Evolutionary conservation across 2,329 filamentous ascomycete species (phyloP).

Genomic region (Emericellopsis atlantica): DNA sequence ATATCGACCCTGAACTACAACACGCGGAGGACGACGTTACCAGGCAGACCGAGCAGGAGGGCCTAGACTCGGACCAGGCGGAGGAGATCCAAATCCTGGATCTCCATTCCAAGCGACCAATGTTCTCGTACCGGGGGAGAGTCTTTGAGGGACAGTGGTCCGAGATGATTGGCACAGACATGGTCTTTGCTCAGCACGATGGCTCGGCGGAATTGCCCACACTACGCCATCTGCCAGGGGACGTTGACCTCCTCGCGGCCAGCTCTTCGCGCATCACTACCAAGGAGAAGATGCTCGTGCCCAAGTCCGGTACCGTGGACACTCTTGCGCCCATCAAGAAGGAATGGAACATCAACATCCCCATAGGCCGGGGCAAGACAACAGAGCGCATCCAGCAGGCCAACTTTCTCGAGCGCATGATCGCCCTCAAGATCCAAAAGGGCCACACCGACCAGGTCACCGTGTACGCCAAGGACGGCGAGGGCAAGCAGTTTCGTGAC

Average conservation of each 20-base stretch:
- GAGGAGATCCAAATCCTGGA: conserved; percentile 67
- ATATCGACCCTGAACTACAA: too few relatives aligned
- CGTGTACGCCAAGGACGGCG: conserved; percentile 35
- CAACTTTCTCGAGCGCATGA: conserved; percentile 53
- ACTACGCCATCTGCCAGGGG: conserved; percentile 37
- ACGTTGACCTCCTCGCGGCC: conserved; percentile 61
- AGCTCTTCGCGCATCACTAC: conserved; percentile 60
- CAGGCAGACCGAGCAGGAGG: conserved; percentile 1
- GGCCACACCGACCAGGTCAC: conserved; percentile 56
- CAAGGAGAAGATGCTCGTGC: conserved; percentile 46
- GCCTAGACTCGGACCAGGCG: conserved; percentile 4
- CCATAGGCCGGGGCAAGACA: conserved; percentile 28
- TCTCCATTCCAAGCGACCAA: conserved; percentile 61
- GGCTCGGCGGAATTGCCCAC: conserved; percentile 28
- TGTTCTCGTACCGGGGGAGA: conserved; percentile 68
- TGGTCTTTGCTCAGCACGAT: conserved; percentile 51
- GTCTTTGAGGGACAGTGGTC: conserved; percentile 74
- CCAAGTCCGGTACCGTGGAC: conserved; percentile 22
- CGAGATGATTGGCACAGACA: conserved; percentile 71
- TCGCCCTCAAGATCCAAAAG: conserved; percentile 48
- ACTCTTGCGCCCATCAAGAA: conserved; percentile 24
- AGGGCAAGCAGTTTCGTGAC: conserved; percentile 27
- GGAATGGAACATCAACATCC: conserved; percentile 30
- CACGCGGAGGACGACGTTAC: conserved; percentile 2
- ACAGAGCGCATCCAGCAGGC: conserved; percentile 35